phyloP scores from a whole-genome alignment of 1,139 yeast genomes.

The Kodamaea ohmeri region DNA sequence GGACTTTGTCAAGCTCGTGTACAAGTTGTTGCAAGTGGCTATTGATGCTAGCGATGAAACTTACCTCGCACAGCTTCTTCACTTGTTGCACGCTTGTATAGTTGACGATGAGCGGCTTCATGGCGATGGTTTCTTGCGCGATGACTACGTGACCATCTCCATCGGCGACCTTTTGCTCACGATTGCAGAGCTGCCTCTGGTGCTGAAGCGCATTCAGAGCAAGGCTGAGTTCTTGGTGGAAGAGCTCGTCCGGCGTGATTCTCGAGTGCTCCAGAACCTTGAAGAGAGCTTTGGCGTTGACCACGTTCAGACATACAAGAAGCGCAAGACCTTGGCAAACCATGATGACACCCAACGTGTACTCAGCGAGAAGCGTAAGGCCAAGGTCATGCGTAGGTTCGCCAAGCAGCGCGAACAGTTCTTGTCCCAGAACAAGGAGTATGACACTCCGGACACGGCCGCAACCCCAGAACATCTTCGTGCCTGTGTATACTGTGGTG shows the following conservation, averaged over 20 bases:
- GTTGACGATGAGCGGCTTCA: constrained; percentile 49
- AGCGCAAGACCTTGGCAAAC: constrained; percentile 28
- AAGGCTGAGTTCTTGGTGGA: constrained; percentile 61
- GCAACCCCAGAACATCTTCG: constrained; percentile 19
- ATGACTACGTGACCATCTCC: constrained; percentile 51
- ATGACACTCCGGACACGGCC: constrained; percentile 20
- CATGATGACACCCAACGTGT: constrained; percentile 47
- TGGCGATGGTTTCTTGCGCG: constrained; percentile 39
- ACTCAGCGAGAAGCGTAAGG: constrained; percentile 37
- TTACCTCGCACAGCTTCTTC: constrained; percentile 58
- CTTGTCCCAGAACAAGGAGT: constrained; percentile 30
- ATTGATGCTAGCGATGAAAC: constrained; percentile 50
- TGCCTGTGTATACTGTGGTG: constrained; percentile 68
- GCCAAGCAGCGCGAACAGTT: constrained; percentile 42
- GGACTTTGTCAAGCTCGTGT: constrained; percentile 54
- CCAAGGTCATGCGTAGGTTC: constrained; percentile 40
- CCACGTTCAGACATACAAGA: constrained; percentile 42
- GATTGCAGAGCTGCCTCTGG: constrained; percentile 44
- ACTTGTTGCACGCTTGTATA: constrained; percentile 63
- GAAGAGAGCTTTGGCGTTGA: constrained; percentile 57
- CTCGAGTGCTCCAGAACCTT: constrained; percentile 48
- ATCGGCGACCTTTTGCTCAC: constrained; percentile 53
- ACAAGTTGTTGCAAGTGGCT: constrained; percentile 53
- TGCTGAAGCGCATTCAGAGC: constrained; percentile 45
- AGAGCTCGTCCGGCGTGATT: constrained; percentile 46